phyloP scores from a whole-genome alignment of 78 protist species.

The Speleostelium caveatum region DNA sequence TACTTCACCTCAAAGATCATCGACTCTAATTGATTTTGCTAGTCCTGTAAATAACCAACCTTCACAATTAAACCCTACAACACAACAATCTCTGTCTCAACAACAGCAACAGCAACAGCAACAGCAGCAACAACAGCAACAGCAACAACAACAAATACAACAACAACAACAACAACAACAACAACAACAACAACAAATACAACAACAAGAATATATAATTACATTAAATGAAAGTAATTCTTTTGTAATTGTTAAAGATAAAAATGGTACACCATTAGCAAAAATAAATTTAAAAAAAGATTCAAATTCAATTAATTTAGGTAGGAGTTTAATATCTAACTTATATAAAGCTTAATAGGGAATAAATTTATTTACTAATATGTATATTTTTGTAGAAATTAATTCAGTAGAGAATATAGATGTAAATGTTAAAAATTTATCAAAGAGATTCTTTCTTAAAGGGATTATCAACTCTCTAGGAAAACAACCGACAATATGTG shows the following conservation, averaged over 20 bases:
- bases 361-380: background rate
- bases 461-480: constrained; percentile 73
- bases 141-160: no score
- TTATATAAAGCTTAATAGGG: background rate
- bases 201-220: background rate
- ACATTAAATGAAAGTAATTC: background rate
- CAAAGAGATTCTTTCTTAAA: constrained; percentile 47
- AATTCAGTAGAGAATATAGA: background rate
- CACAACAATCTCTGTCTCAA: no score
- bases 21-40: no score
- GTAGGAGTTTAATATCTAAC: background rate
- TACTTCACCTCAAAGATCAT: no score
- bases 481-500: constrained; percentile 34
- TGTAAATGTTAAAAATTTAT: constrained; percentile 1
- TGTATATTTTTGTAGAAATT: background rate
- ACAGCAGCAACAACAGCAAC: constrained; percentile 3
- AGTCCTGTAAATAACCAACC: no score
- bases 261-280: constrained; percentile 12
- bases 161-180: no score
- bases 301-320: constrained; percentile 25
- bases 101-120: constrained; percentile 20
- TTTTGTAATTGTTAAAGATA: background rate
- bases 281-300: constrained; percentile 24
- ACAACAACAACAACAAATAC: no score
- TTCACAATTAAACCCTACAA: no score